Evolutionary conservation across 169 alveolate species (phyloP).

Genomic region (Eimeria praecox): DNA sequence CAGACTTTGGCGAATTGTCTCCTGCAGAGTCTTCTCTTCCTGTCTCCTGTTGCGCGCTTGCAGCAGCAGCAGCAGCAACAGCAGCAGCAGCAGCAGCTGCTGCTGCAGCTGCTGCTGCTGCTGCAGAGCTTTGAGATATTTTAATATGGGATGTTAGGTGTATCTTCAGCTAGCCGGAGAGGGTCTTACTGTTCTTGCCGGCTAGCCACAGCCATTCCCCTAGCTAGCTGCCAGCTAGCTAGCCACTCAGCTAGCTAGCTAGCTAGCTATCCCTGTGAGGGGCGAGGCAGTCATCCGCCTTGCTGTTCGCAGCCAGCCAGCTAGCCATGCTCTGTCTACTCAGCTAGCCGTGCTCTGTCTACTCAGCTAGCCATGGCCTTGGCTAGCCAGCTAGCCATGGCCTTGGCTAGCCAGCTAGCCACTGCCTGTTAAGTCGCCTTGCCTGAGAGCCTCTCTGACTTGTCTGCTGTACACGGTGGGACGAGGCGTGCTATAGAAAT

Average conservation of each 20-base stretch:
- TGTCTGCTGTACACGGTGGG: too few species aligned
- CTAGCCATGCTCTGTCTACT: background rate
- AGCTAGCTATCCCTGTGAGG: too few species aligned
- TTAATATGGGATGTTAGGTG: background rate
- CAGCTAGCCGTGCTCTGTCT: background rate
- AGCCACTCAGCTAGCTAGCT: too few species aligned
- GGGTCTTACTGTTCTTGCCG: background rate
- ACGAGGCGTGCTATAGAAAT: too few species aligned
- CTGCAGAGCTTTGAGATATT: too few species aligned
- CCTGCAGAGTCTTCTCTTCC: background rate
- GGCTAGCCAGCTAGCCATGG: background rate
- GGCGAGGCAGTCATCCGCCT: background rate
- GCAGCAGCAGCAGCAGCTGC: too few species aligned
- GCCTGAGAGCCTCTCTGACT: too few species aligned
- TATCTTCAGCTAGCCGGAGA: background rate
- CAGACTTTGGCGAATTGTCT: background rate
- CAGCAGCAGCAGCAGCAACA: too few species aligned
- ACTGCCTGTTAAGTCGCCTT: too few species aligned
- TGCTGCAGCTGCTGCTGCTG: too few species aligned
- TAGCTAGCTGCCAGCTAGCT: too few species aligned
- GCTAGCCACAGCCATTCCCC: too few species aligned
- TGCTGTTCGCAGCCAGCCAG: background rate
- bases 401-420: background rate
- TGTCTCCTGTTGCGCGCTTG: background rate
- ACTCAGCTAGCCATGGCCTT: background rate